Base-by-base conservation (phyloP, 768 basidiomycete species). In the Suillus tomentosus region DNA sequence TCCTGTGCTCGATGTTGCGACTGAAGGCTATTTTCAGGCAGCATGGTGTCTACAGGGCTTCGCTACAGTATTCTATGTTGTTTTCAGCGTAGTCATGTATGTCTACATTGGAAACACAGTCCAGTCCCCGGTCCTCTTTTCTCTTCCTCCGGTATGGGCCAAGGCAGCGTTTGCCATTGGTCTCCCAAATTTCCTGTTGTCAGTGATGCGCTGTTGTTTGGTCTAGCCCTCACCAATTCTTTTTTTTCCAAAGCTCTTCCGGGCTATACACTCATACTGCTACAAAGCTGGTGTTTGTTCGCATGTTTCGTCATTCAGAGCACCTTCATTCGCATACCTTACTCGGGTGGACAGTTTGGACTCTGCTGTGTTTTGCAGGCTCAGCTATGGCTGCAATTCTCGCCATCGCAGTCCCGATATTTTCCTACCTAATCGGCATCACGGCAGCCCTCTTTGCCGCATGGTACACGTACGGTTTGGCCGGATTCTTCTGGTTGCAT, bases 11-110 rank as follows among this genome's bases (percentile, higher is more conserved):
- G 45, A 19, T 60, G 8, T 60, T 43, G 19, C 22, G 19, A 58
- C 42, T 57, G n/a, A 31, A 31, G 54, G 34, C 19, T 8, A 36
- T 3, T 24, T 19, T 13, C 63, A 81, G 83, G 80, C 85, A 17
- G 85, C 85, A 7, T 85, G 81, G 80, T 80, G 78, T 50, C 77
- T 86, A 4, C 85, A 86, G 75, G 80, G 75, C 6, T 86, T 85
- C 55, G 71, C 85, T 0, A 86, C 85, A 10, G 60, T 74, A 27
- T 84, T 85, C 70, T 86, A 86, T 65, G 68, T 72, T 8, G 66
- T 83, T n/a, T 85, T 85, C 68, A 76, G 74, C 37, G 68, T 83
- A 43, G 73, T 82, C 24, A 70, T 76, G 72, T 85, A 86, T 68
- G 73, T 76, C 7, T 83, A 82, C 64, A 74, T 83, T 43, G 84